A percentile compares a stretch with the other conserved stretches of the same genome.
These are phyloP conservation scores for Sclerotinia glacialis DNA, from an alignment of 2,329 filamentous ascomycete genomes.

Conservation along the genomic window DNA sequence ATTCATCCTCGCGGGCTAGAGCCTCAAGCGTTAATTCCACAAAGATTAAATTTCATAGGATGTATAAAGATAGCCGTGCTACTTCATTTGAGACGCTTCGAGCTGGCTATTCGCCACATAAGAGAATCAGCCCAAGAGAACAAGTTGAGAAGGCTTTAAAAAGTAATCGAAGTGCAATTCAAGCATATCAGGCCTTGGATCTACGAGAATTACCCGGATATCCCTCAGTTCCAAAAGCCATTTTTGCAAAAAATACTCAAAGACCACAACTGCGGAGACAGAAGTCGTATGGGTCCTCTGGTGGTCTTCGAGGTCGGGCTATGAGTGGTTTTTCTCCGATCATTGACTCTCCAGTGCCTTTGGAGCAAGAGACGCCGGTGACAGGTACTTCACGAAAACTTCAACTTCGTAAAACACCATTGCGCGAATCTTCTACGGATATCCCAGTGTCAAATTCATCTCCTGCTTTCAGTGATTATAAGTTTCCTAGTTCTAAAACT, in stretches of 20 bases:
- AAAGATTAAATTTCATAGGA: background rate
- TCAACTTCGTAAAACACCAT: background rate
- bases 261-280: background rate
- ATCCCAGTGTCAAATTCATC: too few species aligned
- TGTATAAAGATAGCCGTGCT: background rate
- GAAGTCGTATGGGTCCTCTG: background rate
- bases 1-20: background rate
- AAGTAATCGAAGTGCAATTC: background rate
- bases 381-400: background rate
- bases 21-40: background rate
- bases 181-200: slow-evolving; percentile 8
- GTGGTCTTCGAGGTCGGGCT: background rate
- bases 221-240: background rate
- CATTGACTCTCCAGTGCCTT: background rate
- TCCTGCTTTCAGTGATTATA: background rate
- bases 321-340: slow-evolving; percentile 2
- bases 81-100: background rate
- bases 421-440: background rate
- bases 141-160: background rate
- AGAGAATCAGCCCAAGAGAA: background rate
- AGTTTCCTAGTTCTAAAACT: background rate
- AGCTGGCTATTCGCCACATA: background rate
- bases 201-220: slow-evolving; percentile 6
- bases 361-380: background rate
- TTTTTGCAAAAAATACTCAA: background rate